Percentiles rank a stretch among this genome's conserved stretches.
phyloP scores from a whole-genome alignment of 371 early-diverging fungal species.

The Thermomucor indicae-seudaticae region DNA sequence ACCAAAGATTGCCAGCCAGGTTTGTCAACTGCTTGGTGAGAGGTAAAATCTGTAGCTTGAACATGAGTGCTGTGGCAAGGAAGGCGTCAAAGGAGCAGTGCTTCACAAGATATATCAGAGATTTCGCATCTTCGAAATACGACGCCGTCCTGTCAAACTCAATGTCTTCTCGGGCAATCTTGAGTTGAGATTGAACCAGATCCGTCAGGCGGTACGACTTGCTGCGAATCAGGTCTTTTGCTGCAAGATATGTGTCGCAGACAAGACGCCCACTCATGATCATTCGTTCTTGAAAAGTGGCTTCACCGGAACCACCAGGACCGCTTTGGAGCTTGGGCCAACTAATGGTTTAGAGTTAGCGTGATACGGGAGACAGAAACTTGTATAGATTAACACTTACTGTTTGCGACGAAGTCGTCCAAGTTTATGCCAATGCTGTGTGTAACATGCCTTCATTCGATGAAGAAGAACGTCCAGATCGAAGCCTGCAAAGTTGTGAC shows the following conservation, averaged over 20 bases:
- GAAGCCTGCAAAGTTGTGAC: conserved; percentile 94
- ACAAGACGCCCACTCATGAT: conserved; percentile 89
- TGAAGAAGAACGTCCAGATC: conserved; percentile 90
- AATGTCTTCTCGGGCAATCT: conserved; percentile 81
- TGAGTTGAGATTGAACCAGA: conserved; percentile 74
- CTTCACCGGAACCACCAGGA: conserved; percentile 81
- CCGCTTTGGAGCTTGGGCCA: conserved; percentile 84
- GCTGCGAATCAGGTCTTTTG: conserved; percentile 84
- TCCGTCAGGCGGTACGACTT: conserved; percentile 85
- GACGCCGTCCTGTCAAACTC: conserved; percentile 74
- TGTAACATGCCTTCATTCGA: conserved; percentile 82
- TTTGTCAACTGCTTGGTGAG: conserved; percentile 93
- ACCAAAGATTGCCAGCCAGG: conserved; percentile 93
- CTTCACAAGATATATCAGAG: conserved; percentile 66
- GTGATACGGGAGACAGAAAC: neutral
- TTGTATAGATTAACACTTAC: conserved; percentile 31
- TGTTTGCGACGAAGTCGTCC: conserved; percentile 82
- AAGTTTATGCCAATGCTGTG: conserved; percentile 50
- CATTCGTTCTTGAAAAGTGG: conserved; percentile 65
- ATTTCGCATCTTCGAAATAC: conserved; percentile 61
- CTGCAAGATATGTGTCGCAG: conserved; percentile 92
- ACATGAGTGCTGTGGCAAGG: conserved; percentile 80
- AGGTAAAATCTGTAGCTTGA: conserved; percentile 87
- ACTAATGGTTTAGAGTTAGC: conserved; percentile 14
- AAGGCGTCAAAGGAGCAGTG: conserved; percentile 85